Conservation (phyloP, 768 basidiomycete species). For the Phylloporus rhodoxanthus region DNA sequence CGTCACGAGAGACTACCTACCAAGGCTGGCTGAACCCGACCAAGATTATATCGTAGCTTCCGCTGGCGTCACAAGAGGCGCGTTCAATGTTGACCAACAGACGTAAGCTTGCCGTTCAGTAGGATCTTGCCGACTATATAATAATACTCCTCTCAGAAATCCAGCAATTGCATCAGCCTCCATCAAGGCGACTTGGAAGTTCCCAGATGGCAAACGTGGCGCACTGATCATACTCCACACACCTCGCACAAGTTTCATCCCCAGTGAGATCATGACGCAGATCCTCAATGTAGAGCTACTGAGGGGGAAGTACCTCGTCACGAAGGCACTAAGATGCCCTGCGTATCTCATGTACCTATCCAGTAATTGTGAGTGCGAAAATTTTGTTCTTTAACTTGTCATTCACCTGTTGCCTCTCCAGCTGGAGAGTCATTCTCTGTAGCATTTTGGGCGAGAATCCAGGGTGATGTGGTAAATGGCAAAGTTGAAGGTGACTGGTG, state of each 20-base stretch:
- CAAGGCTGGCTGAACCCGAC: slow-evolving; percentile 7
- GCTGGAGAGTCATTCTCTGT: slow-evolving; percentile 11
- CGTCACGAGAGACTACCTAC: neutral
- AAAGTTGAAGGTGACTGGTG: slow-evolving; percentile 2
- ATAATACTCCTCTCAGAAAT: neutral
- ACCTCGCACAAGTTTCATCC: slow-evolving; percentile 21
- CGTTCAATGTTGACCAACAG: slow-evolving; percentile 7
- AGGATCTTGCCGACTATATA: too few relatives aligned
- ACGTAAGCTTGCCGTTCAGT: neutral
- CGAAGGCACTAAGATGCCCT: slow-evolving; percentile 21
- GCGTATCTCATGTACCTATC: slow-evolving; percentile 24
- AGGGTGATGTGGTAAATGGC: neutral
- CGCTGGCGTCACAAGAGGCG: slow-evolving; percentile 10
- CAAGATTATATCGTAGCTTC: slow-evolving; percentile 17
- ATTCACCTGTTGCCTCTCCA: neutral
- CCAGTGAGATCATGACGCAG: neutral
- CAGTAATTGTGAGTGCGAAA: slow-evolving; percentile 6
- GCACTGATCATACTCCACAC: slow-evolving; percentile 25
- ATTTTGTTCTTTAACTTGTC: neutral
- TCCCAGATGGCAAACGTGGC: slow-evolving; percentile 16
- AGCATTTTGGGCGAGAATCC: neutral
- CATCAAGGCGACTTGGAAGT: slow-evolving; percentile 26
- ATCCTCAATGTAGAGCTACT: slow-evolving; percentile 8
- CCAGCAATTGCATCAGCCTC: slow-evolving; percentile 20
- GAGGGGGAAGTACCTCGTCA: slow-evolving; percentile 22